Percentiles rank a stretch among this genome's conserved stretches.
Evolutionary conservation across 2,329 filamentous ascomycete genomes (phyloP).

Genomic region (Clonostachys rhizophaga): DNA sequence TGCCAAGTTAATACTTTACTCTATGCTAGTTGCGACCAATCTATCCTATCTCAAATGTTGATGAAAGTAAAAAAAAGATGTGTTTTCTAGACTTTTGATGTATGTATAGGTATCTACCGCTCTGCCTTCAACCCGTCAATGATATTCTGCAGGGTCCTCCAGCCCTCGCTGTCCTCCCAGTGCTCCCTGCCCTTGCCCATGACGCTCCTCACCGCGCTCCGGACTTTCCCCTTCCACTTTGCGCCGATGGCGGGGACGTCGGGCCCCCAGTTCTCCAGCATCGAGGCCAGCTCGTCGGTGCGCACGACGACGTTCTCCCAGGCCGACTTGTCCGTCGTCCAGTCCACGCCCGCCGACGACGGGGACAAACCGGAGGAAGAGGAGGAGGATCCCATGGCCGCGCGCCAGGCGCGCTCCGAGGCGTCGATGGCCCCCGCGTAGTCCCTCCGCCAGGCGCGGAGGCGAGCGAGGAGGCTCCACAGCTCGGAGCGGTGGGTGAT

Average conservation of each 20-base stretch:
- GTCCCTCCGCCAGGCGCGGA: conserved; percentile 70
- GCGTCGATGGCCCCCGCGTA: conserved; percentile 72
- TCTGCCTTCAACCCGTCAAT: conserved; percentile 47
- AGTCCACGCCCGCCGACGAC: conserved; percentile 14
- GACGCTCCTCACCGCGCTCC: conserved; percentile 78
- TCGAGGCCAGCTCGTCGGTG: conserved; percentile 76
- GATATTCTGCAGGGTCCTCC: conserved; percentile 53
- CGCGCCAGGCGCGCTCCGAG: conserved; percentile 85
- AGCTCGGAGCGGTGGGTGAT: conserved; percentile 76
- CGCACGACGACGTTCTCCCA: conserved; percentile 73
- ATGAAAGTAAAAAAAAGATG: background rate
- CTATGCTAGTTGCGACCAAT: too few relatives aligned
- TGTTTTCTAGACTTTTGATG: background rate
- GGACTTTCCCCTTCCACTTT: conserved; percentile 85
- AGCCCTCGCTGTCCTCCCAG: conserved; percentile 76
- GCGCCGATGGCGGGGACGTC: conserved; percentile 64
- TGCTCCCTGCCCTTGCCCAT: conserved; percentile 74
- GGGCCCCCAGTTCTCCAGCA: conserved; percentile 74
- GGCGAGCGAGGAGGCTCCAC: conserved; percentile 69
- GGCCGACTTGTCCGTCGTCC: conserved; percentile 49
- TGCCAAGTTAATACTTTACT: too few relatives aligned
- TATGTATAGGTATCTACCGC: background rate
- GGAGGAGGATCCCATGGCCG: conserved; percentile 35
- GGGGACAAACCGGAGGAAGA: background rate
- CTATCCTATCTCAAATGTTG: too few relatives aligned